These are phyloP conservation scores for Henckelia pumila DNA, from an alignment of 257 asterid species.

Conservation along the genomic window DNA sequence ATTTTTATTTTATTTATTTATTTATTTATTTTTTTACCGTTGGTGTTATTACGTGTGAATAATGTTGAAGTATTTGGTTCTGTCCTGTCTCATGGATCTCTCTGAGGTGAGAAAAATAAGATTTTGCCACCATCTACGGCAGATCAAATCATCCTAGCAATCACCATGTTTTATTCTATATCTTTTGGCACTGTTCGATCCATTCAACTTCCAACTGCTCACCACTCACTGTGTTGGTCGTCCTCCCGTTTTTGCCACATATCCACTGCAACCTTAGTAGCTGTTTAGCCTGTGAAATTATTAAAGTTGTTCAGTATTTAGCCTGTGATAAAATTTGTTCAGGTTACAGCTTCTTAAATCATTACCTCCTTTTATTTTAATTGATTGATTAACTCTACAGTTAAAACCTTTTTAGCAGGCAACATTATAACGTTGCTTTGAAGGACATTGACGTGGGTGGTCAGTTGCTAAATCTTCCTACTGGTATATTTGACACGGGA, in stretches of 20 bases:
- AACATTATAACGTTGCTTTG: conserved; percentile 69
- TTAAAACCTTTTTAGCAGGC: conserved; percentile 37
- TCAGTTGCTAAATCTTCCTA: conserved; percentile 52
- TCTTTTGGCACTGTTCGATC: background rate
- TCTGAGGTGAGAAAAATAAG: background rate
- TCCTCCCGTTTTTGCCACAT: background rate
- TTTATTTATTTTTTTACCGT: too few species aligned
- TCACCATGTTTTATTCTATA: background rate
- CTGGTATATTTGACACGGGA: conserved; percentile 41
- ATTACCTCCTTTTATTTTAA: background rate
- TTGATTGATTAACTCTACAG: background rate
- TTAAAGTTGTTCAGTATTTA: too few species aligned
- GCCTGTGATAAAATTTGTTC: too few species aligned
- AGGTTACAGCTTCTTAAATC: background rate
- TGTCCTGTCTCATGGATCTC: background rate
- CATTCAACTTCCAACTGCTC: background rate
- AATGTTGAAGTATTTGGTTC: background rate
- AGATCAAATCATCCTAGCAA: background rate
- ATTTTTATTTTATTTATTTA: too few species aligned
- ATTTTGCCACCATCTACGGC: too few species aligned
- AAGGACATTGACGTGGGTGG: conserved; percentile 83
- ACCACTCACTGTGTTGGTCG: background rate
- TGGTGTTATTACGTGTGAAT: background rate
- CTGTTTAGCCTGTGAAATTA: too few species aligned
- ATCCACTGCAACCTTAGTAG: too few species aligned